Evolutionary conservation across 768 basidiomycete genomes (phyloP), one percentile per base, ranked within the genome.

Genomic region (Pleurotus citrinopileatus): DNA sequence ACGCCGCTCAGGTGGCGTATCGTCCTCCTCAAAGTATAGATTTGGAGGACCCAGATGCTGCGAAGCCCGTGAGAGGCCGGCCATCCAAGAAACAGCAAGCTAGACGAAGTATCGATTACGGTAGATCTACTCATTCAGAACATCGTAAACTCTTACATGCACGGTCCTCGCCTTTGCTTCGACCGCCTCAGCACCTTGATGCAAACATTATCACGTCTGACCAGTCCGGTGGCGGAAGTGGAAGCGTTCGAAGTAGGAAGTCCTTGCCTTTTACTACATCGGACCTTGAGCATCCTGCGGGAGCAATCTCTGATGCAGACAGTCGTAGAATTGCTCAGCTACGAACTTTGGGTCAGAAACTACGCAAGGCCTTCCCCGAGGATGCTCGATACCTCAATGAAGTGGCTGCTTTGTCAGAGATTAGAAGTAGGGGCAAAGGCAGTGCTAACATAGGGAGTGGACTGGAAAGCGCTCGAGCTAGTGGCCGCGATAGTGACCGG

Each of bases 311-410:
- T n/a, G 48, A 51, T 32, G 28, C 48, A 8, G 34, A 51, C 23
- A 22, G 29, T 22, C 19, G 48, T 7, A n/a, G 48, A 34, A 4
- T 51, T 55, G 66, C 78, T 6, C 79, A 80, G 51, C 61, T 87
- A 28, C 74, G 83, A 12, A 67, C 75, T 52, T 73, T 87, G 6
- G 82, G 82, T 8, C 76, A 76, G 57, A 81, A 82, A 60, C 66
- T 87, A 46, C 74, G 79, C 42, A 70, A 77, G 56, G 69, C 77
- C 32, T 87, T 84, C 64, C 82, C 82, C 17, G 75, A 79, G 57
- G 80, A 87, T 54, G 59, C 29, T 13, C 36, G 26, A 4, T 36
- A 20, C 15, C 32, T 51, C 15, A 23, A 51, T 37, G 29, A 51
- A 22, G 32, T 51, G 1, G 19, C 34, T 23, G 20, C 37, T 37